Evolutionary conservation across 2,329 filamentous ascomycete genomes (phyloP), one percentile per base, ranked within the genome.

Genomic region (Myriosclerotinia scirpicola): DNA sequence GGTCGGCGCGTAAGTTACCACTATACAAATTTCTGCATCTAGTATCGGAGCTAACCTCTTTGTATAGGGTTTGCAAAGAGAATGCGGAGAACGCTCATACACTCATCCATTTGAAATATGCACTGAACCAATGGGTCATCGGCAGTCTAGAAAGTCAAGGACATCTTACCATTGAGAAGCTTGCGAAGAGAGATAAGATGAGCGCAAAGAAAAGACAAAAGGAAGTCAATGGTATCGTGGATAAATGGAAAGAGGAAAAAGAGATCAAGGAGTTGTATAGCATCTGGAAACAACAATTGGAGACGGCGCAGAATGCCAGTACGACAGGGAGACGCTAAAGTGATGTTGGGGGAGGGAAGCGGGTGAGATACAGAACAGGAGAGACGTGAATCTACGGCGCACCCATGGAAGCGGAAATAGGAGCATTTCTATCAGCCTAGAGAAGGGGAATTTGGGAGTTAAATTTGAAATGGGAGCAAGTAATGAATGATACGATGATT

Each of bases 51-150:
- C 54, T 65, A 54, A 64, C 48, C 67, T 52, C 58, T 8, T 30
- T 17, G 55, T 36, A 9, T 26, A 74, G 74, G 20, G 82, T 83
- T 68, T 90, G 87, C 79, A 85, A 83, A 73, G 78, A 79, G 42
- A 89, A 89, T 70, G 90, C 91, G 0, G 81, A 87, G 70, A 88
- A 88, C 50, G 88, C 90, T 0, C 91, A 94, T 74, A 84, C 83
- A 0, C 81, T 94, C 4, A 83, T 87, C 5, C 91, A 95, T 77
- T 93, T 91, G 91, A 88, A 89, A 66, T 85, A 85, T 68, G 85
- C 87, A 55, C 84, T 94, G n/a, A 88, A 90, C 73, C 83, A 88
- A 70, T 90, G 85, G 83, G 87, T 93, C 0, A 81, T 89, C 34
- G 81, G 83, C 38, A 85, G 84, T 64, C 84, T 95, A 0, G 77